These are phyloP conservation scores for Achaetomiella virescens DNA, from an alignment of 495 filamentous ascomycete genomes.

Conservation along the genomic window DNA sequence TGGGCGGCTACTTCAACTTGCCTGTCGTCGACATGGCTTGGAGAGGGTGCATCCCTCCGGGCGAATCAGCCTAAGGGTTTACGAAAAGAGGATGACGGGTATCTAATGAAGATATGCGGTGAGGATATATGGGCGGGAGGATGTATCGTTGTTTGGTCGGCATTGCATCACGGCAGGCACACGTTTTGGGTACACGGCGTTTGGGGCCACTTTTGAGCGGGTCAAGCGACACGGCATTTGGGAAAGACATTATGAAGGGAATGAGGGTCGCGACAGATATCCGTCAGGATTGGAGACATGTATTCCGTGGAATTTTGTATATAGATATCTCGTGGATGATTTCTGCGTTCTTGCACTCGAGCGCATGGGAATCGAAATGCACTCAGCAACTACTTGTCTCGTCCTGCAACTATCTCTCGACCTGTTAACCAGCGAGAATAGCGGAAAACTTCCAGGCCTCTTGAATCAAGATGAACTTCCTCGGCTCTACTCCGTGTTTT, in stretches of 20 bases:
- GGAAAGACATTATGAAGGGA: not conserved
- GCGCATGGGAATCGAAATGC: not conserved
- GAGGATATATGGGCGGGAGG: not conserved
- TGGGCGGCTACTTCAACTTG: too few species aligned
- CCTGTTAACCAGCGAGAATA: too few species aligned
- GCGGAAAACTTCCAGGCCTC: too few species aligned
- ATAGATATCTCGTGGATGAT: constrained; percentile 4
- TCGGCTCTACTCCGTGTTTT: too few species aligned
- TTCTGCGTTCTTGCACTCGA: not conserved
- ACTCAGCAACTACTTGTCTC: too few species aligned
- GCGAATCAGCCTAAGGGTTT: too few species aligned
- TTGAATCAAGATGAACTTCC: too few species aligned
- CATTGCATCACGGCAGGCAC: constrained; percentile 8
- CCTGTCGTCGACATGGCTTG: too few species aligned
- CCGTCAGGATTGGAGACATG: not conserved
- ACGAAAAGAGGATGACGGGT: not conserved
- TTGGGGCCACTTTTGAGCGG: not conserved
- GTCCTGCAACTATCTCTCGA: too few species aligned
- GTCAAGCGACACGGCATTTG: not conserved
- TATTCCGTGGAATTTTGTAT: not conserved
- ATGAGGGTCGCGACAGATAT: not conserved
- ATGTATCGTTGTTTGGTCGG: not conserved
- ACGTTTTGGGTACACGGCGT: constrained; percentile 8
- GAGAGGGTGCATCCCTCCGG: too few species aligned
- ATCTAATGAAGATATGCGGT: not conserved